Evolutionary conservation across 805 yeast species (phyloP).

Genomic region (Metschnikowia reukaufii): DNA sequence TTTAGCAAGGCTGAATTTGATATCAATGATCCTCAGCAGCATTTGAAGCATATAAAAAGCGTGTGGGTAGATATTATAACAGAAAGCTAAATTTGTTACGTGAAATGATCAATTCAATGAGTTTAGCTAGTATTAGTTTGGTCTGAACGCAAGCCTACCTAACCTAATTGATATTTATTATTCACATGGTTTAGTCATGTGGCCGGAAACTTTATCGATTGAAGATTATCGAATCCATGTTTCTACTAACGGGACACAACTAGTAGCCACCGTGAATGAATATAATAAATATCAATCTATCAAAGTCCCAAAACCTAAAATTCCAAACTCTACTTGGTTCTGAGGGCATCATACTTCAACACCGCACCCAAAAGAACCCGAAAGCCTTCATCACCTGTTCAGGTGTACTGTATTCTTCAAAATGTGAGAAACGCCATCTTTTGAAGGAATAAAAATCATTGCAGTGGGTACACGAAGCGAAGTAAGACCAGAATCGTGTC

Average conservation of each 20-base stretch:
- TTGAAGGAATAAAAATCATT: slow-evolving; percentile 72
- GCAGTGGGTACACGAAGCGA: slow-evolving; percentile 61
- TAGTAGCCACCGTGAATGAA: too few relatives aligned
- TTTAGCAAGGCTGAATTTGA: background rate
- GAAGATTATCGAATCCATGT: too few relatives aligned
- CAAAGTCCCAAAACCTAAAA: too few relatives aligned
- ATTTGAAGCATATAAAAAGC: background rate
- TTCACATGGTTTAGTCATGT: too few relatives aligned
- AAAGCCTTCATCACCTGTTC: slow-evolving; percentile 61
- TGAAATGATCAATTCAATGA: background rate
- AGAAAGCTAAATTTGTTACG: background rate
- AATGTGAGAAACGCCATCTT: slow-evolving; percentile 66
- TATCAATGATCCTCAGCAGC: background rate
- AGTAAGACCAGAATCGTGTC: slow-evolving; percentile 70
- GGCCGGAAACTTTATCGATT: too few relatives aligned
- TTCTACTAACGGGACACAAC: too few relatives aligned
- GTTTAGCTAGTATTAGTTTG: too few relatives aligned
- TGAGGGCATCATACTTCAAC: slow-evolving; percentile 29
- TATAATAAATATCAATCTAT: too few relatives aligned
- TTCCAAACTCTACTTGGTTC: too few relatives aligned
- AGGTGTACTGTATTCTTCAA: slow-evolving; percentile 63
- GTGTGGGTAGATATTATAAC: background rate
- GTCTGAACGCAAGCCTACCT: background rate
- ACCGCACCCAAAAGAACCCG: slow-evolving; percentile 52
- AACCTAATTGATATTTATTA: too few relatives aligned